Conservation (phyloP, 2,329 filamentous ascomycete genomes). For the Talaromyces sp. region DNA sequence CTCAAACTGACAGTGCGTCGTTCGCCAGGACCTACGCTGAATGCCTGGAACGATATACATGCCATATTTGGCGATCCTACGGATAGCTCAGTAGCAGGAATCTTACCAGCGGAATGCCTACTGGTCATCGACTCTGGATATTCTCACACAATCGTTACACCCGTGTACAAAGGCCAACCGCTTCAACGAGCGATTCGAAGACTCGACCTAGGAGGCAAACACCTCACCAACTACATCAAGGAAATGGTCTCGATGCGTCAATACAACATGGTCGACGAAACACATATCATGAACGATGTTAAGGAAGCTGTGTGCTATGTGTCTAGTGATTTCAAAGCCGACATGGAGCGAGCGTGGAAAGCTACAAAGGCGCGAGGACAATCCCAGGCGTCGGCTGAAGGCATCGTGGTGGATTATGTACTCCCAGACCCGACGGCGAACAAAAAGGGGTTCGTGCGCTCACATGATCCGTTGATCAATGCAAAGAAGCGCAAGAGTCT, state of each 20-base stretch:
- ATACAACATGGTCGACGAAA: slow-evolving; percentile 93
- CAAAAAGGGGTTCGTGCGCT: slow-evolving; percentile 67
- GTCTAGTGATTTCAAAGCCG: slow-evolving; percentile 68
- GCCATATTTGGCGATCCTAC: slow-evolving; percentile 62
- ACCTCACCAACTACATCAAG: slow-evolving; percentile 88
- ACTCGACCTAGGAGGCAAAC: slow-evolving; percentile 87
- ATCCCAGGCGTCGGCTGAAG: slow-evolving; percentile 26
- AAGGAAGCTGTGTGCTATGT: slow-evolving; percentile 89
- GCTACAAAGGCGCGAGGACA: slow-evolving; percentile 53
- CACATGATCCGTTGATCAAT: slow-evolving; percentile 68
- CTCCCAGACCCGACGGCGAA: slow-evolving; percentile 72
- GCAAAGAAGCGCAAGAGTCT: slow-evolving; percentile 51
- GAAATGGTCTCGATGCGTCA: slow-evolving; percentile 85
- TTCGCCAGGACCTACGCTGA: slow-evolving; percentile 65
- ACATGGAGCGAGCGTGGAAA: slow-evolving; percentile 84
- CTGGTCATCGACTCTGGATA: slow-evolving; percentile 89
- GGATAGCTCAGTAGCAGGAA: slow-evolving; percentile 39
- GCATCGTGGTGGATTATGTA: slow-evolving; percentile 83
- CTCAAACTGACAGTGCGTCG: not conserved
- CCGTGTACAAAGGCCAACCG: slow-evolving; percentile 74
- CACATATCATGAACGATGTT: slow-evolving; percentile 90
- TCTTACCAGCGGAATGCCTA: slow-evolving; percentile 70
- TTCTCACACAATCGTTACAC: slow-evolving; percentile 87
- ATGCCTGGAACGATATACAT: slow-evolving; percentile 77
- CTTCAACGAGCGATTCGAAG: slow-evolving; percentile 78